Evolutionary conservation across 495 filamentous ascomycete genomes (phyloP).

Genomic region (Penicillium maclennaniae): DNA sequence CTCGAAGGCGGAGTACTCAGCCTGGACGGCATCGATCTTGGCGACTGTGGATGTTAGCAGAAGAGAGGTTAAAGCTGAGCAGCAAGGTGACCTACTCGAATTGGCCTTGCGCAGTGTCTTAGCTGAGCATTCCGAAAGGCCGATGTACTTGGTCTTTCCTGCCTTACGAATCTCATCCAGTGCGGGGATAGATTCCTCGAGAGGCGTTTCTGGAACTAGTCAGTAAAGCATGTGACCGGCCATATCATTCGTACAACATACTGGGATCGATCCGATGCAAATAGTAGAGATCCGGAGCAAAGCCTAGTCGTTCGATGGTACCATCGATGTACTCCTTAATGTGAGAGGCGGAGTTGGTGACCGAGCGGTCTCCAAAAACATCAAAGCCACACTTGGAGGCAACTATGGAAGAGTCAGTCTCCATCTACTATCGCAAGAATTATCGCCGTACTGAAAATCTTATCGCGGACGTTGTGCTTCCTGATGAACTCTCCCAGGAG

Average conservation of each 20-base stretch:
- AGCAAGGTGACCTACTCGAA: conserved; percentile 26
- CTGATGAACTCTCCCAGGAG: conserved; percentile 50
- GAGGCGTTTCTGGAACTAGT: conserved; percentile 37
- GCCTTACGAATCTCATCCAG: conserved; percentile 44
- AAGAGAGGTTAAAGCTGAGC: neutral
- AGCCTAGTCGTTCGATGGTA: conserved; percentile 48
- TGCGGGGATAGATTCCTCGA: conserved; percentile 44
- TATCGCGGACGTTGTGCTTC: conserved; percentile 48
- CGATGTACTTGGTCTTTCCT: conserved; percentile 48
- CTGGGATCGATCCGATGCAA: conserved; percentile 41
- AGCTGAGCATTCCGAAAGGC: conserved; percentile 44
- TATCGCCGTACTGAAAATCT: conserved; percentile 39
- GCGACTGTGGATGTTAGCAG: conserved; percentile 32
- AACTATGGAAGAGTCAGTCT: conserved; percentile 21
- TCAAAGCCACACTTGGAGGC: conserved; percentile 48
- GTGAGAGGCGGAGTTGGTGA: conserved; percentile 48
- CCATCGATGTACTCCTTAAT: conserved; percentile 52
- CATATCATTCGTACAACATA: conserved; percentile 12
- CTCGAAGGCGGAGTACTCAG: conserved; percentile 50
- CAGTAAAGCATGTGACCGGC: neutral
- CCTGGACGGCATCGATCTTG: conserved; percentile 49
- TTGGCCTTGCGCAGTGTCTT: conserved; percentile 42
- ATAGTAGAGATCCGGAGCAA: conserved; percentile 45
- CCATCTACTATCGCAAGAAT: neutral
- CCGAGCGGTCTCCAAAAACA: conserved; percentile 23